Base-by-base conservation (phyloP, 202 grass and related monocot species). In the Setaria viridis region DNA sequence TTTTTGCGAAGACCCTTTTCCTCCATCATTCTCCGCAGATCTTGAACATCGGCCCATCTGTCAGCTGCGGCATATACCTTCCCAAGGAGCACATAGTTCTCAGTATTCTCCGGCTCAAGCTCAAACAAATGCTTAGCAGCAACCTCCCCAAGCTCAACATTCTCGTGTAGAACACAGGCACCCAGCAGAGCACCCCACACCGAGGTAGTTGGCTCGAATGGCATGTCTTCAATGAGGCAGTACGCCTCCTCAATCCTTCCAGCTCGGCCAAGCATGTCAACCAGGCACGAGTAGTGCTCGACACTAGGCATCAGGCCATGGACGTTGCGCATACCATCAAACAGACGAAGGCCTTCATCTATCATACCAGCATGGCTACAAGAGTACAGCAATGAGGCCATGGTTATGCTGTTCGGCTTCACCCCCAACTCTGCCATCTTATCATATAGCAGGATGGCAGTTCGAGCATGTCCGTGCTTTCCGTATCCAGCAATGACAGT, bases 161-260 rank as follows among this genome's bases (percentile, higher is more conserved):
- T 92, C 46, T 82, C 67, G 72, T 99, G 84, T 51, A 92, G 84
- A 51, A 92, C 91, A 77, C 91, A 96, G 83, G 91, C 92, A 88
- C 90, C 88, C 2, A 99, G 88, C 67, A 99, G 84, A 85, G 62
- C 51, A 70, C 87, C 88, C 96, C 93, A 99, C 35, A 94, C 74
- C 37, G 85, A 86, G 59, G 87, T 34, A 16, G 57, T 93, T 1
- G 85, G 88, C 79, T 93, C 55, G 20, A 94, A 90, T 70, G 93
- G 80, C 91, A 94, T 94, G 72, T 82, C 80, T 73, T 88, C 73
- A 17, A 99, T 99, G 72, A 94, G 64, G 54, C 46, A 21, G 63
- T 94, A 88, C 4, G 91, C 96, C 85, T 99, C 93, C 88, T 94
- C 82, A 16, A 99, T 82, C 73, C 86, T 86, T 60, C 96, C 93